Base-by-base conservation (phyloP, 2,329 filamentous ascomycete genomes). In the Fusarium bactridioides region DNA sequence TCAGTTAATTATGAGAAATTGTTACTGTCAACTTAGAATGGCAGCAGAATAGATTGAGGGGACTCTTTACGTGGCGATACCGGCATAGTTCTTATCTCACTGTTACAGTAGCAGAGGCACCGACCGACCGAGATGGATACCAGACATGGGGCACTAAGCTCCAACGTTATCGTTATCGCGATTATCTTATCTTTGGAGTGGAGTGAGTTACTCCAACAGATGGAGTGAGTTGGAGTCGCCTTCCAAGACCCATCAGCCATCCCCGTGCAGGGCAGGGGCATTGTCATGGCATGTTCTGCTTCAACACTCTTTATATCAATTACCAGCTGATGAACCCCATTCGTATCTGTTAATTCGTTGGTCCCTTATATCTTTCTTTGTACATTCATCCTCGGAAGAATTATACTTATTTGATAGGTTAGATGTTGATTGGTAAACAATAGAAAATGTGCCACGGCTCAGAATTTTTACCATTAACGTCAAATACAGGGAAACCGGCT, bases 1-100 rank as follows among this genome's bases (percentile, higher is more conserved):
- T 12, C 3, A 5, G 7, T 15, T 12, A 2, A 21, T 13, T 35
- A 1, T 5, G 31, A 19, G 1, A 10, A 7, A 15, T 5, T 10
- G 2, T 11, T 15, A 4, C 8, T 8, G 4, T 8, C 1, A 13
- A 13, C 15, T 25, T 15, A 4, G 4, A 21, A 8, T 11, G 5
- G 1, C 5, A 23, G 16, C 19, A 4, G 9, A 13, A 16, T n/a
- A 7, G 8, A 29, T 12, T 12, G 31, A n/a, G 13, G 10, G 9
- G 19, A 23, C 10, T 50, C 21, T 23, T 10, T 21, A 21, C 10
- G 29, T 33, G 15, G 9, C 9, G 16, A 55, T 31, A 31, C 23
- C 13, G 15, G 33, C 12, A 3, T 43, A 41, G 23, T 48, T 25
- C 55, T 57, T 57, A 57, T 57, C 41, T 35, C 31, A 10, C 2